Conservation (phyloP, 768 basidiomycete genomes). For the Mycena venus region DNA sequence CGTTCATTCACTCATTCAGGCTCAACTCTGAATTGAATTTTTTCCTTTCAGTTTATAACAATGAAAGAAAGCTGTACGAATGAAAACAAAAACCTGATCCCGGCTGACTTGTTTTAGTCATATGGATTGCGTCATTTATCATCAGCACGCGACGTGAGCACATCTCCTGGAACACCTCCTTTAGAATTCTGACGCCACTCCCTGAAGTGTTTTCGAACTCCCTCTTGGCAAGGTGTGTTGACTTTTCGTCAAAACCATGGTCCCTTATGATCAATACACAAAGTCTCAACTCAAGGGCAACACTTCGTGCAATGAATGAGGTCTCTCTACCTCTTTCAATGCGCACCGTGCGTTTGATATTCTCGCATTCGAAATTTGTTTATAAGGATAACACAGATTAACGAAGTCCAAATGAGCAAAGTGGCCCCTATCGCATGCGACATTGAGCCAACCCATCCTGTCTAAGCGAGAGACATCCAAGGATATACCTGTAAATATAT, state of each 20-base stretch:
- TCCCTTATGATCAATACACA: too few relatives aligned
- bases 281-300: neutral
- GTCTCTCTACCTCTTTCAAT: neutral
- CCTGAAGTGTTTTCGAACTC: slow-evolving; percentile 5
- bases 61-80: neutral
- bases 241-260: too few relatives aligned
- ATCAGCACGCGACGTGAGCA: neutral
- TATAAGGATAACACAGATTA: too few relatives aligned
- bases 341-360: too few relatives aligned
- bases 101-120: neutral
- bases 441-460: too few relatives aligned
- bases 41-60: neutral
- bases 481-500: too few relatives aligned
- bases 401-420: too few relatives aligned
- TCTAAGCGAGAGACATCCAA: too few relatives aligned
- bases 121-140: neutral
- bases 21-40: neutral
- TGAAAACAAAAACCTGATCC: neutral
- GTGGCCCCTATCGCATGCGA: too few relatives aligned
- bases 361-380: too few relatives aligned
- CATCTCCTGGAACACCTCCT: neutral
- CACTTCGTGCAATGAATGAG: neutral
- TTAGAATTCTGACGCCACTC: neutral
- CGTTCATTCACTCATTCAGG: too few relatives aligned
- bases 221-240: neutral